Conservation (phyloP, 2,329 filamentous ascomycete genomes). For the Neonectria ditissima region DNA sequence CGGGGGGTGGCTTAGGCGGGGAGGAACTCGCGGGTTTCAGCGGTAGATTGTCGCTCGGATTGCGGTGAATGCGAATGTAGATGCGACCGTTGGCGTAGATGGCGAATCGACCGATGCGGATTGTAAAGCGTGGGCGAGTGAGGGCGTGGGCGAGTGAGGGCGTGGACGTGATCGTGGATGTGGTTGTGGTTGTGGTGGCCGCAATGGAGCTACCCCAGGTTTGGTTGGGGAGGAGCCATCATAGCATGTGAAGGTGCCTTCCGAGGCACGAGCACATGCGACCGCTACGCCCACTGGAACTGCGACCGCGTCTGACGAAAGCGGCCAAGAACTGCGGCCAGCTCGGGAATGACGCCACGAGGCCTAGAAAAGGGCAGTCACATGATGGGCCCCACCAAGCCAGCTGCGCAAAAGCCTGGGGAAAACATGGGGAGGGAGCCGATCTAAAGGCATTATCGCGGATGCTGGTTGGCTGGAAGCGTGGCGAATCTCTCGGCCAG, state of each 20-base stretch:
- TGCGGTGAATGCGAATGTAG: too few species aligned
- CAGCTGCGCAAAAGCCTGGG: constrained; percentile 39
- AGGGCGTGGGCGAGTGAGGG: not conserved
- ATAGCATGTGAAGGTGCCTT: constrained; percentile 47
- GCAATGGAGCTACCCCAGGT: constrained; percentile 18
- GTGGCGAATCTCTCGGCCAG: not conserved
- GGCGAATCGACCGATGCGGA: constrained; percentile 14
- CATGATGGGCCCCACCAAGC: constrained; percentile 34
- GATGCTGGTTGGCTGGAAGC: constrained; percentile 14
- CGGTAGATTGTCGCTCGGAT: constrained; percentile 10
- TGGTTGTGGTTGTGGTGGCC: constrained; percentile 12
- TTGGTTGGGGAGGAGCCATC: constrained; percentile 23
- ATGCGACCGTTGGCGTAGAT: not conserved
- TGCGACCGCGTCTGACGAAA: constrained; percentile 41
- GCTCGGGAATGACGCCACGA: constrained; percentile 45
- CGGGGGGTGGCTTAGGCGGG: not conserved
- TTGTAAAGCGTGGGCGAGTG: constrained; percentile 18
- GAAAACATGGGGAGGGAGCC: constrained; percentile 37
- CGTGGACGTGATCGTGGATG: constrained; percentile 5
- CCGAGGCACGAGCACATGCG: constrained; percentile 47
- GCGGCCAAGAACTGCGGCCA: constrained; percentile 29
- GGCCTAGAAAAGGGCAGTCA: constrained; percentile 32
- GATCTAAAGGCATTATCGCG: not conserved
- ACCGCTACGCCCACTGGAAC: constrained; percentile 27
- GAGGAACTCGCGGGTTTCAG: constrained; percentile 17